A percentile compares a stretch with the other conserved stretches of the same genome.
Evolutionary conservation across 1,284 basidiomycete species (phyloP).

Genomic region (Sporisorium iseilematis-ciliati): DNA sequence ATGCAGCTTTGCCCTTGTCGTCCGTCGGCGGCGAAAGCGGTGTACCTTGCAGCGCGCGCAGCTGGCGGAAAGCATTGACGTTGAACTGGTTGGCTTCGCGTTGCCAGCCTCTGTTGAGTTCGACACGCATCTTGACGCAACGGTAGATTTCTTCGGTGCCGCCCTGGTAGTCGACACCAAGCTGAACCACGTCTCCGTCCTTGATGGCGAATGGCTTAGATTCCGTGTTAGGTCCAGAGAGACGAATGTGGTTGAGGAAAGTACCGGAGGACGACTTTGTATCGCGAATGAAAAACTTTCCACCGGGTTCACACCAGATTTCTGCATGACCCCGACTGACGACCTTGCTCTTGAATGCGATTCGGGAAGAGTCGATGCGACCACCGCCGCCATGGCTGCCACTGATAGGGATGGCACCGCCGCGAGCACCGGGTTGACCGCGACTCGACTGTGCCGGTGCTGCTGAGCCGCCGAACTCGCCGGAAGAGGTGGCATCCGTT

Average conservation of each 20-base stretch:
- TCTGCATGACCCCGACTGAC: conserved; percentile 94
- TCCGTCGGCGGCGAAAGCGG: conserved; percentile 33
- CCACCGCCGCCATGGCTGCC: conserved; percentile 74
- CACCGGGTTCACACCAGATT: conserved; percentile 80
- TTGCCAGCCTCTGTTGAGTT: conserved; percentile 86
- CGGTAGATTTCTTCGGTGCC: conserved; percentile 98
- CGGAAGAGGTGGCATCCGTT: conserved; percentile 12
- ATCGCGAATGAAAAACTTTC: conserved; percentile 87
- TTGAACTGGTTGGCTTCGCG: conserved; percentile 91
- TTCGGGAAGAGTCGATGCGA: conserved; percentile 59
- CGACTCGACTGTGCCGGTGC: conserved; percentile 15
- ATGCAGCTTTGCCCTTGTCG: conserved; percentile 27
- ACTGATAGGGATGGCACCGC: conserved; percentile 50
- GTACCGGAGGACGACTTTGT: conserved; percentile 92
- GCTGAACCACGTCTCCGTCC: conserved; percentile 94
- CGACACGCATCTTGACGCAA: conserved; percentile 95
- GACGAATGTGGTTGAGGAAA: conserved; percentile 92
- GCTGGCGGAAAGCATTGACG: conserved; percentile 82
- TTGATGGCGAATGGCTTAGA: conserved; percentile 80
- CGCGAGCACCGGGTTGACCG: conserved; percentile 47
- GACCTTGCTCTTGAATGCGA: conserved; percentile 96
- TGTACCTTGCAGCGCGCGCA: conserved; percentile 77
- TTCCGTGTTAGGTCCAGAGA: conserved; percentile 85
- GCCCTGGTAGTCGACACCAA: conserved; percentile 98
- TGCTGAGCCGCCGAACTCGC: conserved; percentile 25